Base-by-base conservation (phyloP, 176 grass and related monocot species). In the Cenchrus fungigraminus region DNA sequence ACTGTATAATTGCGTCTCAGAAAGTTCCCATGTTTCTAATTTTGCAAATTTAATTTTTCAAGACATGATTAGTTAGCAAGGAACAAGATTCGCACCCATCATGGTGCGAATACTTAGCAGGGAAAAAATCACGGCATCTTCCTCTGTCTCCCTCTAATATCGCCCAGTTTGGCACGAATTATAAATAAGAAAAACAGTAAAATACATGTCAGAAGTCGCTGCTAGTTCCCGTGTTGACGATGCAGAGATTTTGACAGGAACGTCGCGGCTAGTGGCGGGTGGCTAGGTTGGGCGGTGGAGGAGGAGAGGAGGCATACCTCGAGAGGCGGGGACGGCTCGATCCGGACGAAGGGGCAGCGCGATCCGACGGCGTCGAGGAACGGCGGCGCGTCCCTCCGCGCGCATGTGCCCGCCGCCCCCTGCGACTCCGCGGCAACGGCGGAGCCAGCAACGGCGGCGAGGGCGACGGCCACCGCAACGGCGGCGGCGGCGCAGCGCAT, bases 281-380 rank as follows among this genome's bases (percentile, higher is more conserved):
- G 37, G 3, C 37, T 40, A 40, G 37, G 12, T 22, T 11, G 4
- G 13, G 60, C 19, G 76, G 75, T 4, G 68, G 15, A 12, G 0
- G 49, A 28, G 14, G 62, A 56, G 31, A 12, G 17, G 29, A 14
- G 1, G 42, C 67, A 68, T 88, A 94, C 92, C 90, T 89, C 92
- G 15, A 82, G 47, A 79, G 87, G 90, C 63, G 20, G 83, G 25
- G 74, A 87, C 6, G 86, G 64, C 79, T 81, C 79, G 89, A 94
- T 90, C 85, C 72, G 76, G 43, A 40, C 56, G 77, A 47, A 54
- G 86, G 87, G 85, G 80, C 92, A 94, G 29, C 85, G 84, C 42
- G 68, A 83, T 28, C 59, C 81, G 63, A 94, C 15, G 46, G 58
- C 54, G 78, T 87, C 77, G 43, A 94, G 50, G 90, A 94, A 94